These are phyloP conservation scores for Colletotrichum lindemuthianum DNA, from an alignment of 2,329 filamentous ascomycete genomes.

Conservation along the genomic window DNA sequence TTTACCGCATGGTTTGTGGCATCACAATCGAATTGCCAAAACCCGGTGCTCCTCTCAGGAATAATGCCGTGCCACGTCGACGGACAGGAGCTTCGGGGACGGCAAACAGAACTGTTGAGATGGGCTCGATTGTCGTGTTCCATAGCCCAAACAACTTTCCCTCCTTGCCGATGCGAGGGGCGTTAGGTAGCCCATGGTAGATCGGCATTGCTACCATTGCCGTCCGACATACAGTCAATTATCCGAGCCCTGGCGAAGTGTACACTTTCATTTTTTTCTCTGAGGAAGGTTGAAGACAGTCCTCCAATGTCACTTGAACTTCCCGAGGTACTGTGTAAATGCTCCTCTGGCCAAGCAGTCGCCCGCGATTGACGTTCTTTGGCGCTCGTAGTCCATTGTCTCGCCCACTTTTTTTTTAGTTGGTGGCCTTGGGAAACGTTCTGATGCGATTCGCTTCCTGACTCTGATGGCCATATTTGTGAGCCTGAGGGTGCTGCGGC, in stretches of 20 bases:
- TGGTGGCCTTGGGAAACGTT: slow-evolving; percentile 12
- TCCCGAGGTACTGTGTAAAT: not conserved
- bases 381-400: slow-evolving; percentile 15
- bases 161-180: too few relatives aligned
- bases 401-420: slow-evolving; percentile 14
- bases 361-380: not conserved
- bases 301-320: too few relatives aligned
- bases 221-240: too few relatives aligned
- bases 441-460: not conserved
- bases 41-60: not conserved
- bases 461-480: slow-evolving; percentile 28
- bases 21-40: slow-evolving; percentile 27
- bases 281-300: too few relatives aligned
- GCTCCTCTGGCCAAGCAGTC: not conserved
- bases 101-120: not conserved
- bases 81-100: not conserved
- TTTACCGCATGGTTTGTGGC: slow-evolving; percentile 19
- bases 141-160: not conserved
- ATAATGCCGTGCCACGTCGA: not conserved
- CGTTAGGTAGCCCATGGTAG: too few relatives aligned
- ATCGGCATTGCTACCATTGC: too few relatives aligned
- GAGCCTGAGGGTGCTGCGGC: slow-evolving; percentile 28
- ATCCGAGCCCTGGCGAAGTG: too few relatives aligned
- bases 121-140: not conserved
- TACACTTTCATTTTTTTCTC: too few relatives aligned